Evolutionary conservation across 2,329 filamentous ascomycete genomes (phyloP).

Genomic region (Colletotrichum sp.): DNA sequence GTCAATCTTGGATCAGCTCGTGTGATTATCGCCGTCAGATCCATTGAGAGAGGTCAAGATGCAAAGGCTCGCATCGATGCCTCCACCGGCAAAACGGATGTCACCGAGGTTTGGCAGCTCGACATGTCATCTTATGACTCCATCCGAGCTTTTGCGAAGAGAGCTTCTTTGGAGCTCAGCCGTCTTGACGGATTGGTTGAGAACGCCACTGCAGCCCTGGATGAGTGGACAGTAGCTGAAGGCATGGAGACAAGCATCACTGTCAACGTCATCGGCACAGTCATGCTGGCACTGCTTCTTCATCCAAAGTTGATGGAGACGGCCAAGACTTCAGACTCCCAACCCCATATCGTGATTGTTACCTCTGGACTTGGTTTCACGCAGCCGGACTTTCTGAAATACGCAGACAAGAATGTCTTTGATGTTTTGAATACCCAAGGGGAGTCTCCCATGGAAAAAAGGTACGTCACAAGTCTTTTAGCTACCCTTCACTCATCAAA

Average conservation of each 20-base stretch:
- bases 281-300: neutral
- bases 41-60: neutral
- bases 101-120: neutral
- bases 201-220: slow-evolving; percentile 44
- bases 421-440: neutral
- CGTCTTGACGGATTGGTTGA: slow-evolving; percentile 27
- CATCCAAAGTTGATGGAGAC: neutral
- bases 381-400: neutral
- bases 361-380: neutral
- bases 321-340: neutral
- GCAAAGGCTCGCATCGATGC: neutral
- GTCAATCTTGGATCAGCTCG: neutral
- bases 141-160: neutral
- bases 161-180: neutral
- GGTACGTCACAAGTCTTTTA: neutral
- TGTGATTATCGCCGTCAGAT: neutral
- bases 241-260: slow-evolving; percentile 55
- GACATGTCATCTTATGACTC: neutral
- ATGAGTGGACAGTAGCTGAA: slow-evolving; percentile 37
- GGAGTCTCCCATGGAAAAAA: neutral
- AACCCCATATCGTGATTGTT: neutral
- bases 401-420: neutral
- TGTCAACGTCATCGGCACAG: slow-evolving; percentile 27
- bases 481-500: no score
- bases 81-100: neutral